Conservation (phyloP, 1,284 basidiomycete species). For the Rhodotorula sp. region DNA sequence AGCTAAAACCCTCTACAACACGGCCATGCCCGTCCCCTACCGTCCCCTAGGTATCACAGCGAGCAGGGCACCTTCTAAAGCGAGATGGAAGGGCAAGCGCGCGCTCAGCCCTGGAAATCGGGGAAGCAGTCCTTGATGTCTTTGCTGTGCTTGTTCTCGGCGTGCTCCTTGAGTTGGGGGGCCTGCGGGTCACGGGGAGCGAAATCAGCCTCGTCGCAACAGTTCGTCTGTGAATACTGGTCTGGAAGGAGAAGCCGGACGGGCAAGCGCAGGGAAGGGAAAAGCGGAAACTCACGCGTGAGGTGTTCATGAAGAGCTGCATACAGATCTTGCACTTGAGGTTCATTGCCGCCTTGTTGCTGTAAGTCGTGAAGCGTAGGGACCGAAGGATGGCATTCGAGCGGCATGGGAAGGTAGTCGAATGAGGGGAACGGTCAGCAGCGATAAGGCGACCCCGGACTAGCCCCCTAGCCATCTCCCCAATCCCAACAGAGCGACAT, state of each 20-base stretch:
- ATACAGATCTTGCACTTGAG: constrained; percentile 29
- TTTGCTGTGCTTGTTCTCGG: constrained; percentile 22
- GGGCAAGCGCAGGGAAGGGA: too few relatives aligned
- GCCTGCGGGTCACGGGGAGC: neutral
- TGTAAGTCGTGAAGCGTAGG: neutral
- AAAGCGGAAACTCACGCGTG: neutral
- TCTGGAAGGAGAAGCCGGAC: too few relatives aligned
- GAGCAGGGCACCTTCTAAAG: too few relatives aligned
- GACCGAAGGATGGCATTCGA: neutral
- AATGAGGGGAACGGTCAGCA: too few relatives aligned
- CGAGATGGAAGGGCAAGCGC: too few relatives aligned
- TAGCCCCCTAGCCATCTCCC: too few relatives aligned
- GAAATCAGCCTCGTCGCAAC: neutral
- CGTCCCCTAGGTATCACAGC: too few relatives aligned
- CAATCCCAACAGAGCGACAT: neutral
- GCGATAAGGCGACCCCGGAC: neutral
- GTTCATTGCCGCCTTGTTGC: constrained; percentile 24
- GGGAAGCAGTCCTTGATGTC: constrained; percentile 15
- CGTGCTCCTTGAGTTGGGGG: constrained; percentile 20
- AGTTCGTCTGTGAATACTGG: too few relatives aligned
- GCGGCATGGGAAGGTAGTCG: neutral
- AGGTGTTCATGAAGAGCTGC: constrained; percentile 23
- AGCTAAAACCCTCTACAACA: too few relatives aligned
- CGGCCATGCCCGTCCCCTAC: too few relatives aligned
- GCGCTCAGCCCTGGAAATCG: constrained; percentile 1